Evolutionary conservation across 2,329 filamentous ascomycete genomes (phyloP).

Genomic region (Chaetomium sp.): DNA sequence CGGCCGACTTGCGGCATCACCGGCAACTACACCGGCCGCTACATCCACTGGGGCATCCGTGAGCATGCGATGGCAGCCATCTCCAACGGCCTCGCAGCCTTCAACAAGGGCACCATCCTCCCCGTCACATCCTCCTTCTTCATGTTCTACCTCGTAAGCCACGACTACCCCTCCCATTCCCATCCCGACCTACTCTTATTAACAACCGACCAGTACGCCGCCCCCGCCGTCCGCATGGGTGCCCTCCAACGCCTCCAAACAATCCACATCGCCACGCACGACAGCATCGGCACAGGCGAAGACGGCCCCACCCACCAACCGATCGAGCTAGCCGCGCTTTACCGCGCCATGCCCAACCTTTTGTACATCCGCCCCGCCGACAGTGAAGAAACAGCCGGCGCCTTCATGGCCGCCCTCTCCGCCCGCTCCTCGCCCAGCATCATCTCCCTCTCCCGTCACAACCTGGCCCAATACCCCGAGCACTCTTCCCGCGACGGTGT

Average conservation of each 20-base stretch:
- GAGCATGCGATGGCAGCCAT: conserved; percentile 10
- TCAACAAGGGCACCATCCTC: conserved; percentile 9
- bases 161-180: neutral
- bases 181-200: no score
- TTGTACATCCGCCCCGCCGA: conserved; percentile 11
- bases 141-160: conserved; percentile 11
- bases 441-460: conserved; percentile 6
- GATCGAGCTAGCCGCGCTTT: conserved; percentile 5
- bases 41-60: conserved; percentile 10
- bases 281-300: conserved; percentile 15
- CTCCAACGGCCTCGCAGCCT: conserved; percentile 9
- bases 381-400: conserved; percentile 7
- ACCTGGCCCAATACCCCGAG: conserved; percentile 4
- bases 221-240: conserved; percentile 8
- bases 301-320: conserved; percentile 10
- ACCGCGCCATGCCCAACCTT: conserved; percentile 14
- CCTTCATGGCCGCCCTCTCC: conserved; percentile 6
- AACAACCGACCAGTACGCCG: neutral
- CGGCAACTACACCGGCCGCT: conserved; percentile 7
- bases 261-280: conserved; percentile 12
- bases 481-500: conserved; percentile 5
- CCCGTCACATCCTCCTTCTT: conserved; percentile 6
- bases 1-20: neutral
- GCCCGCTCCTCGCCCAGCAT: conserved; percentile 1
- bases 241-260: conserved; percentile 6